Percentiles rank a stretch among this genome's conserved stretches.
Conservation (phyloP, 2,329 filamentous ascomycete genomes). For the Geosmithia flava region DNA sequence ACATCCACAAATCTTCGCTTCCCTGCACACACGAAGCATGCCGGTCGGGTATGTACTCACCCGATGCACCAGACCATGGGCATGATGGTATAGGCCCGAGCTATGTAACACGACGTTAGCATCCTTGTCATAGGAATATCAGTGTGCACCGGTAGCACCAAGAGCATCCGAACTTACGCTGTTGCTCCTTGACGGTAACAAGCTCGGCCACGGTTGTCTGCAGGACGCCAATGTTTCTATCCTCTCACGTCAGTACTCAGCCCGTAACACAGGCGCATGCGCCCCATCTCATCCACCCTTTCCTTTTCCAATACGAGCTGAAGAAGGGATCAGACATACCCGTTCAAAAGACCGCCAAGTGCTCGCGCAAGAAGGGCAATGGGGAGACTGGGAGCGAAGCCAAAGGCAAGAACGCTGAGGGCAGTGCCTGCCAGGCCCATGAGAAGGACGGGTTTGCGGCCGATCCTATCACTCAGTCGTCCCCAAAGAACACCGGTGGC, state of each 20-base stretch:
- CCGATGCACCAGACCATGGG: constrained; percentile 96
- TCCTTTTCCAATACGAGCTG: constrained; percentile 3
- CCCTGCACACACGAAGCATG: too few species aligned
- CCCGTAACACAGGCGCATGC: constrained; percentile 6
- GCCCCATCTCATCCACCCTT: too few species aligned
- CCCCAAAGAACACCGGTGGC: constrained; percentile 90
- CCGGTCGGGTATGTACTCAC: constrained; percentile 28
- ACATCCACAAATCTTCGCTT: too few species aligned
- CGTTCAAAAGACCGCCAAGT: constrained; percentile 82
- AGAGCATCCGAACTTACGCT: too few species aligned
- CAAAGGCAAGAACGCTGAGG: constrained; percentile 84
- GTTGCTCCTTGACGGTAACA: constrained; percentile 84
- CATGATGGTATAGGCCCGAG: constrained; percentile 94
- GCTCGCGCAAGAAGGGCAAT: constrained; percentile 80
- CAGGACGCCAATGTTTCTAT: constrained; percentile 82
- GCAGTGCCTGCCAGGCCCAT: constrained; percentile 85
- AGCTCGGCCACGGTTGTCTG: constrained; percentile 93
- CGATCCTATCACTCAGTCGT: constrained; percentile 78
- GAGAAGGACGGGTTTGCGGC: constrained; percentile 83
- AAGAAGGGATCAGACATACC: constrained; percentile 42
- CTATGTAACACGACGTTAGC: constrained; percentile 31
- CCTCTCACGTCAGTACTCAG: too few species aligned
- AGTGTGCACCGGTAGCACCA: too few species aligned
- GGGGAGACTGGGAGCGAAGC: constrained; percentile 72
- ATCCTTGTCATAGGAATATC: too few species aligned